Percentiles rank a stretch among this genome's conserved stretches.
Conservation (phyloP, 2,329 filamentous ascomycete genomes). For the Endothia cerciana region DNA sequence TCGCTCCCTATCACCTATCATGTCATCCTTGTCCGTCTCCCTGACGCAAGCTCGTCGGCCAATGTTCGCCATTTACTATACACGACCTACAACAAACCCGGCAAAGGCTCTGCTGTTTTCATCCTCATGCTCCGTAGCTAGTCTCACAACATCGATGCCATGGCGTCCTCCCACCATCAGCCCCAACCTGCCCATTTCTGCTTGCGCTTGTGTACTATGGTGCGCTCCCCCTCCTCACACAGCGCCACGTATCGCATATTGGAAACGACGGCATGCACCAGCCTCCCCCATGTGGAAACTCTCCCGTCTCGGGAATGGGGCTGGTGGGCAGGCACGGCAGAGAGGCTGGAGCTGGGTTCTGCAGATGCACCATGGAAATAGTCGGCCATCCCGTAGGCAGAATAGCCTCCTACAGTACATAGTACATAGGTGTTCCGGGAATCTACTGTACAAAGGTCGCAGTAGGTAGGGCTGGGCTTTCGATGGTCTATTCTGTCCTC, state of each 20-base stretch:
- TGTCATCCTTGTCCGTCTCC: neutral
- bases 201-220: neutral
- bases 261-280: constrained; percentile 3
- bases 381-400: neutral
- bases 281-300: neutral
- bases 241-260: constrained; percentile 7
- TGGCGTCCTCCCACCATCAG: too few relatives aligned
- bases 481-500: neutral
- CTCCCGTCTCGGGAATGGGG: neutral
- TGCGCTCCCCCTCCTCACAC: neutral
- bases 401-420: neutral
- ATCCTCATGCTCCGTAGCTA: neutral
- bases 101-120: neutral
- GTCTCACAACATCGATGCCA: too few relatives aligned
- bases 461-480: neutral
- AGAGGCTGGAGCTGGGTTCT: neutral
- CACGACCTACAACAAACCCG: neutral
- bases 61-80: neutral
- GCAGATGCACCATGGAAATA: neutral
- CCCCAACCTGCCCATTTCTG: neutral
- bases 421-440: too few relatives aligned
- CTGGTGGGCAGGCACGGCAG: neutral
- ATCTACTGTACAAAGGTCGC: neutral
- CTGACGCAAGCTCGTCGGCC: neutral
- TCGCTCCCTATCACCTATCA: neutral